These are phyloP conservation scores for Colletotrichum musae DNA, from an alignment of 2,329 filamentous ascomycete species.

Conservation along the genomic window DNA sequence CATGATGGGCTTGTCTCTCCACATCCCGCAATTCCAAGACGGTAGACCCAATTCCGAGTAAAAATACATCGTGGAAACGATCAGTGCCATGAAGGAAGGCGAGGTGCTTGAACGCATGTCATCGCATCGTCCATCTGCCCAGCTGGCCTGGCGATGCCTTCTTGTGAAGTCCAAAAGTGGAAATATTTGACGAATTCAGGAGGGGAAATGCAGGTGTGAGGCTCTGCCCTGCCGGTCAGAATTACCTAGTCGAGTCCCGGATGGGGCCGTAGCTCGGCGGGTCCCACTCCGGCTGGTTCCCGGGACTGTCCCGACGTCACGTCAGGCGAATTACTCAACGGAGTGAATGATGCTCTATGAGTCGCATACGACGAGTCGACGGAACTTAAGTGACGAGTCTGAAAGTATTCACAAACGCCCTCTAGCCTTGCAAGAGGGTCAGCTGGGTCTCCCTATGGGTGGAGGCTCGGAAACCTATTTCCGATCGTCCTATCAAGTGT, in stretches of 20 bases:
- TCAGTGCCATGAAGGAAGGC: neutral
- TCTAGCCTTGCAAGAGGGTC: neutral
- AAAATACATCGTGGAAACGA: neutral
- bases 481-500: conserved; percentile 26
- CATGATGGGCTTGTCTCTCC: conserved; percentile 7
- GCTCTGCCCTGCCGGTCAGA: conserved; percentile 5
- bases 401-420: neutral
- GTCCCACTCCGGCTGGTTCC: conserved; percentile 1
- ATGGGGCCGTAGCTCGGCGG: conserved; percentile 22
- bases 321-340: neutral
- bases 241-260: conserved; percentile 27
- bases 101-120: too few species aligned
- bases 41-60: neutral
- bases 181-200: conserved; percentile 6
- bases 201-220: neutral
- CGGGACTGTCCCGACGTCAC: neutral
- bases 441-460: neutral
- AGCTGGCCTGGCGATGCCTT: too few species aligned
- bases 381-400: neutral
- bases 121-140: too few species aligned
- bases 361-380: conserved; percentile 2
- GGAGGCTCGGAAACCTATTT: conserved; percentile 29
- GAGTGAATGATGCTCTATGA: neutral
- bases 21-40: neutral
- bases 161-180: conserved; percentile 7